Evolutionary conservation across 495 filamentous ascomycete genomes (phyloP).

Genomic region (Bacidia gigantensis): DNA sequence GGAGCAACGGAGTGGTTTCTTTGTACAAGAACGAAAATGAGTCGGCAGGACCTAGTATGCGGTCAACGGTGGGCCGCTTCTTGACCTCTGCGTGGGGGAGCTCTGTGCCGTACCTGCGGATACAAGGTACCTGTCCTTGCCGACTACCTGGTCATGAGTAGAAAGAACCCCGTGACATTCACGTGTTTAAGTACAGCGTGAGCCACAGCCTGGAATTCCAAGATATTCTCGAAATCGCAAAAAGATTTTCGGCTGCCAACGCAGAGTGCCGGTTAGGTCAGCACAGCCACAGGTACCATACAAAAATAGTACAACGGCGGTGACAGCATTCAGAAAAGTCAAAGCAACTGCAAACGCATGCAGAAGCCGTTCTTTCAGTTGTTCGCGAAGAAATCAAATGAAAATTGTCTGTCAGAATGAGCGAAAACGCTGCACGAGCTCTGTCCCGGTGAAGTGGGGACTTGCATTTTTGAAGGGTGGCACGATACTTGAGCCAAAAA

Average conservation of each 20-base stretch:
- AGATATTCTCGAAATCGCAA: not conserved
- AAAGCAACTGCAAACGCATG: not conserved
- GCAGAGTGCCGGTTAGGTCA: conserved; percentile 10
- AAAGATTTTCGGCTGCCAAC: conserved; percentile 10
- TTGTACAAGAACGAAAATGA: conserved; percentile 5
- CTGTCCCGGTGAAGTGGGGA: conserved; percentile 3
- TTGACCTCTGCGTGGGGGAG: not conserved
- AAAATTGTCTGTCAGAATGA: not conserved
- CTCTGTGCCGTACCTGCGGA: not conserved
- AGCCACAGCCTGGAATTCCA: conserved; percentile 5
- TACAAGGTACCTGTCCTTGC: conserved; percentile 11
- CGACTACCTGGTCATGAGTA: conserved; percentile 3
- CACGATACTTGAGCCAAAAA: conserved; percentile 10
- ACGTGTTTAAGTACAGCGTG: conserved; percentile 9
- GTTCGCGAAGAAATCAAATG: conserved; percentile 3
- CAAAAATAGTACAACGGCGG: conserved; percentile 13
- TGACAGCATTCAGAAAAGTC: not conserved
- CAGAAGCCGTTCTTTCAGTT: not conserved
- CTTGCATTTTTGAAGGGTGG: conserved; percentile 13
- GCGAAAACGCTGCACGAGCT: not conserved
- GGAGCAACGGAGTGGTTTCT: not conserved
- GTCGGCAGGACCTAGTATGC: conserved; percentile 2
- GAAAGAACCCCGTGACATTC: conserved; percentile 12
- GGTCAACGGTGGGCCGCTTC: not conserved
- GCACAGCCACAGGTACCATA: conserved; percentile 16